Conservation (phyloP, 257 asterid genomes). For the Asclepias syriaca region DNA sequence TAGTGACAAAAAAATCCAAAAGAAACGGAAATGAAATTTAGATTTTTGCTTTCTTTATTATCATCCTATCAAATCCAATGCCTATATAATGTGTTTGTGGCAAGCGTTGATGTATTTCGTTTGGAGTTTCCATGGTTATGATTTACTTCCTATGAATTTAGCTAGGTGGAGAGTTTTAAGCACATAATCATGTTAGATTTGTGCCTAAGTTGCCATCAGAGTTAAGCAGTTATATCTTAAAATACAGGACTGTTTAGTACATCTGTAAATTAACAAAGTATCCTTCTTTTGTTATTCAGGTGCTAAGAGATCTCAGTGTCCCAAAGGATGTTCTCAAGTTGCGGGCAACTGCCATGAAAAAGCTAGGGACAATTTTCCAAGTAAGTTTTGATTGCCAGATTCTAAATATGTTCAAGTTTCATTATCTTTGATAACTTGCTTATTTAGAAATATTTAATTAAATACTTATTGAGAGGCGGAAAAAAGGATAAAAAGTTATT, state of each 20-base stretch:
- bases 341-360: conserved; percentile 67
- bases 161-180: neutral
- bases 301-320: conserved; percentile 58
- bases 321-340: conserved; percentile 57
- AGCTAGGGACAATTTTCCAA: conserved; percentile 68
- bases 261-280: neutral
- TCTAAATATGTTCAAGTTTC: neutral
- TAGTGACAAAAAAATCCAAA: neutral
- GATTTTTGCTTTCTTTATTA: neutral
- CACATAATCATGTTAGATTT: too few relatives aligned
- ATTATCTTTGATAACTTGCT: neutral
- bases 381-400: conserved; percentile 31
- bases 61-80: neutral
- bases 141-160: neutral
- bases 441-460: neutral
- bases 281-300: conserved; percentile 33
- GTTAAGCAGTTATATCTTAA: neutral
- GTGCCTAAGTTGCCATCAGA: neutral
- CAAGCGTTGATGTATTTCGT: neutral
- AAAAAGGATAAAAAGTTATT: neutral
- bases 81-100: neutral
- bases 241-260: neutral
- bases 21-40: too few relatives aligned
- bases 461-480: neutral
- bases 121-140: neutral